phyloP scores from a whole-genome alignment of 2,329 filamentous ascomycete genomes.

The Cercospora berteroae region DNA sequence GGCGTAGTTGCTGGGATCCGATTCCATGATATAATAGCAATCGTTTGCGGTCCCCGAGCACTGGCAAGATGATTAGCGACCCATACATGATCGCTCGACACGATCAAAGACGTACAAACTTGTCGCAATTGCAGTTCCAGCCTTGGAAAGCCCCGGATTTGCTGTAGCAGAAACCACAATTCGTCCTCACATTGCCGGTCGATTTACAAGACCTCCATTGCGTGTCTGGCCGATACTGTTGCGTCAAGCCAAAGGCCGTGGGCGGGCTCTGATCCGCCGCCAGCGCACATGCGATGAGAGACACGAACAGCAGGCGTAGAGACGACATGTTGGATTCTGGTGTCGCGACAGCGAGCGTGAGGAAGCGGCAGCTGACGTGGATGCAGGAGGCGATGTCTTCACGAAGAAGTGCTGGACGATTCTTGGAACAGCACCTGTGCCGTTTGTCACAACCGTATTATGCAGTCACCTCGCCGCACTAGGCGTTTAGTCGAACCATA shows the following conservation, averaged over 20 bases:
- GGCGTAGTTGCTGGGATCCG: conserved; percentile 4
- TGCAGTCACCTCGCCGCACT: background rate
- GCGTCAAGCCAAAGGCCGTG: conserved; percentile 4
- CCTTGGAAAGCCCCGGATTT: background rate
- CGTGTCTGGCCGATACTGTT: conserved; percentile 11
- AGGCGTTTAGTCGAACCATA: background rate
- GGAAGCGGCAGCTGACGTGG: background rate
- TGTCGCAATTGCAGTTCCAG: conserved; percentile 16
- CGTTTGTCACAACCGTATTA: background rate
- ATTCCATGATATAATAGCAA: conserved; percentile 14
- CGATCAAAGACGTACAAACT: conserved; percentile 8
- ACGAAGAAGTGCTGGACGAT: background rate
- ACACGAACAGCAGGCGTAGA: background rate
- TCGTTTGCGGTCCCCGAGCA: conserved; percentile 8
- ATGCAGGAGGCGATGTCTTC: background rate
- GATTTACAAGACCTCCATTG: conserved; percentile 6
- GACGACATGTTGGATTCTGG: background rate
- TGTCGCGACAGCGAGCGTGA: background rate
- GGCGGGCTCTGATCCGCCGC: conserved; percentile 10
- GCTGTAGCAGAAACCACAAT: conserved; percentile 15
- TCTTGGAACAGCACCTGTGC: background rate
- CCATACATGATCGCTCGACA: background rate
- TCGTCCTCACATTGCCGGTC: conserved; percentile 6
- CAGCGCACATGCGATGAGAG: background rate
- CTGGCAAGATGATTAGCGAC: background rate